phyloP scores from a whole-genome alignment of 2,329 filamentous ascomycete genomes.

The Pyricularia sp. region DNA sequence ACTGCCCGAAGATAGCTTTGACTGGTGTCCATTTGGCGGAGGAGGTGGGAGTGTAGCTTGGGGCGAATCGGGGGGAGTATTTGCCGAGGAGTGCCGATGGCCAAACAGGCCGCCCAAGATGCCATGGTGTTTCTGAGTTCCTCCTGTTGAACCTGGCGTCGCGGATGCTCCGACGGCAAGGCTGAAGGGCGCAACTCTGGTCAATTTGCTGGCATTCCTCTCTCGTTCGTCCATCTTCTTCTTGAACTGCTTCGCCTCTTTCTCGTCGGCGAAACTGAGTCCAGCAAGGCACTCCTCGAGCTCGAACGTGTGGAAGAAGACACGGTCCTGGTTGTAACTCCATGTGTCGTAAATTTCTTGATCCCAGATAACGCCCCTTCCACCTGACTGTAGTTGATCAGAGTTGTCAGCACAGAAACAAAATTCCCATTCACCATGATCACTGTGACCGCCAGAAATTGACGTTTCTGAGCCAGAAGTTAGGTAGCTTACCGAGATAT shows the following conservation, averaged over 20 bases:
- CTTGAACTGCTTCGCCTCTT: slow-evolving; percentile 92
- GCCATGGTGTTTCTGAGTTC: slow-evolving; percentile 29
- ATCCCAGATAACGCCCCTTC: slow-evolving; percentile 86
- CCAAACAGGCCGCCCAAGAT: slow-evolving; percentile 54
- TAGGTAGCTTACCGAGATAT: slow-evolving; percentile 66
- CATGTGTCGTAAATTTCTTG: slow-evolving; percentile 97
- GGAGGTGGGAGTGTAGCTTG: slow-evolving; percentile 26
- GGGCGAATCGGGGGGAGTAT: slow-evolving; percentile 49
- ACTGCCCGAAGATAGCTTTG: slow-evolving; percentile 30
- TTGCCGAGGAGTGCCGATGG: slow-evolving; percentile 36
- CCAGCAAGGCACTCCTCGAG: slow-evolving; percentile 84
- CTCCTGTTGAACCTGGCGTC: slow-evolving; percentile 22
- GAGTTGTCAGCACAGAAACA: neutral
- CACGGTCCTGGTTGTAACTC: slow-evolving; percentile 91
- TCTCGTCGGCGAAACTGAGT: slow-evolving; percentile 90
- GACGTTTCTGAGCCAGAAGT: slow-evolving; percentile 6
- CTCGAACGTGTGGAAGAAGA: slow-evolving; percentile 97
- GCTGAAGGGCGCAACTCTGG: slow-evolving; percentile 67
- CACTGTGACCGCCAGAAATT: neutral
- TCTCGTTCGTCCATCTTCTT: slow-evolving; percentile 97
- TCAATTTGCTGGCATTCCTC: slow-evolving; percentile 88
- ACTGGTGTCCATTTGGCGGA: slow-evolving; percentile 18
- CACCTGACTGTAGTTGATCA: slow-evolving; percentile 46
- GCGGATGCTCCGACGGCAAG: slow-evolving; percentile 21
- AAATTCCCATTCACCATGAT: neutral